Base-by-base conservation (phyloP, 2,329 filamentous ascomycete genomes). In the Diaporthe batatas region DNA sequence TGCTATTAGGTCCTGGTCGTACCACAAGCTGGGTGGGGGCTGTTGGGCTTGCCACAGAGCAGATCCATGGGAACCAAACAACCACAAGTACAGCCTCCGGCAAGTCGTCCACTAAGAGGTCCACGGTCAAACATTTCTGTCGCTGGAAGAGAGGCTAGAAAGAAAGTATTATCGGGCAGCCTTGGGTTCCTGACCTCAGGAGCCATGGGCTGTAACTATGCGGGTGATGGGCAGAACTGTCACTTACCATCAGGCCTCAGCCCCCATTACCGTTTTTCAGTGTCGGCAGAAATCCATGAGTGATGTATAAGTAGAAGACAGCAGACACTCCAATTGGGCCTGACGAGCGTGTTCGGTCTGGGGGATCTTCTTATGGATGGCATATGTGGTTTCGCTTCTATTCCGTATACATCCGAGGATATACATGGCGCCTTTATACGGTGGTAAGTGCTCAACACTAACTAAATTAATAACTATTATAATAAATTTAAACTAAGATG, bases 321-420 rank as follows among this genome's bases (percentile, higher is more conserved):
- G 94, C 95, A 21, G 93, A 98, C 1, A 98, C 95, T 3, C 96
- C 95, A 71, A 98, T 95, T 0, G 95, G 1, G 94, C 94, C 76
- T 97, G 94, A 5, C 89, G 88, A 39, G 88, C 81, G 53, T 92
- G 87, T 72, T 94, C 89, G 54, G 98, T 95, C 79, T 97, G 94
- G 39, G 89, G 93, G 57, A 98, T 95, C 73, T 88, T 87, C 77
- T 89, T 92, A 79, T 95, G 92, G 81, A 96, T 85, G 0, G 87
- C 89, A 68, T 94, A 89, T 0, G n/a, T n/a, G n/a, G n/a, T n/a
- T n/a, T n/a, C n/a, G n/a, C n/a, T n/a, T n/a, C n/a, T n/a, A n/a
- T n/a, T n/a, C n/a, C n/a, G n/a, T n/a, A n/a, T n/a, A n/a, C n/a
- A n/a, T n/a, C n/a, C n/a, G n/a, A n/a, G n/a, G n/a, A n/a, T n/a